phyloP scores from a whole-genome alignment of 495 filamentous ascomycete species.

The Pyronema domesticum region DNA sequence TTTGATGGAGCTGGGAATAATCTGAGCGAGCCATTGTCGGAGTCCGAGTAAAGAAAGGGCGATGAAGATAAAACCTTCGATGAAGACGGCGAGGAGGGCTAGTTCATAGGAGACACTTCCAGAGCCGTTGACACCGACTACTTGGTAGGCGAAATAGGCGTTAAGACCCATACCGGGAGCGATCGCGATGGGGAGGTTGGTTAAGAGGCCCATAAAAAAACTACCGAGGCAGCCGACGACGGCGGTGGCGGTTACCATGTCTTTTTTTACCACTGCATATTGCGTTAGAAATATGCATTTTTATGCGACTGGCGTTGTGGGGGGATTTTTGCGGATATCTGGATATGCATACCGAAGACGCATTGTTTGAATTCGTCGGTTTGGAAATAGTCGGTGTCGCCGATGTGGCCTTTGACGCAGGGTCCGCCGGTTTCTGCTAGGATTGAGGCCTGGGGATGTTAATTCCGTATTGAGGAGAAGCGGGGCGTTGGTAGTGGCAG shows the following conservation, averaged over 20 bases:
- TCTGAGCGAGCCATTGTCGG: constrained; percentile 64
- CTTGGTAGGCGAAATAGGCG: constrained; percentile 67
- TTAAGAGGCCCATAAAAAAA: constrained; percentile 59
- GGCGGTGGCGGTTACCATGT: constrained; percentile 62
- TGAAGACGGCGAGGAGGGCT: constrained; percentile 63
- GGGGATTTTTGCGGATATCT: constrained; percentile 47
- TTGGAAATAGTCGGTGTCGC: constrained; percentile 23
- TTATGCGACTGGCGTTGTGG: neutral
- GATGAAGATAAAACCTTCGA: constrained; percentile 41
- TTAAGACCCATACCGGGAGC: constrained; percentile 74
- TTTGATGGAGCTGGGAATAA: constrained; percentile 61
- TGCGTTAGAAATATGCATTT: neutral
- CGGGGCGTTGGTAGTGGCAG: constrained; percentile 6
- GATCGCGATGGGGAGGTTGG: constrained; percentile 50
- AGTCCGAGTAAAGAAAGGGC: constrained; percentile 52
- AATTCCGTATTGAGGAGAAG: neutral
- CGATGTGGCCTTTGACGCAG: constrained; percentile 40
- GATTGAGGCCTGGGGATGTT: constrained; percentile 15
- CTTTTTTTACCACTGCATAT: constrained; percentile 16
- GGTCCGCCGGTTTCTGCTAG: constrained; percentile 43
- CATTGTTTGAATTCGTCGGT: constrained; percentile 43
- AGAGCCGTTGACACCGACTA: constrained; percentile 53
- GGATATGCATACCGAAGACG: constrained; percentile 43
- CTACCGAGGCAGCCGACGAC: constrained; percentile 45
- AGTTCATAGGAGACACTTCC: constrained; percentile 48